These are phyloP conservation scores for Aureobasidium musti DNA, from an alignment of 2,329 filamentous ascomycete genomes.

Conservation along the genomic window DNA sequence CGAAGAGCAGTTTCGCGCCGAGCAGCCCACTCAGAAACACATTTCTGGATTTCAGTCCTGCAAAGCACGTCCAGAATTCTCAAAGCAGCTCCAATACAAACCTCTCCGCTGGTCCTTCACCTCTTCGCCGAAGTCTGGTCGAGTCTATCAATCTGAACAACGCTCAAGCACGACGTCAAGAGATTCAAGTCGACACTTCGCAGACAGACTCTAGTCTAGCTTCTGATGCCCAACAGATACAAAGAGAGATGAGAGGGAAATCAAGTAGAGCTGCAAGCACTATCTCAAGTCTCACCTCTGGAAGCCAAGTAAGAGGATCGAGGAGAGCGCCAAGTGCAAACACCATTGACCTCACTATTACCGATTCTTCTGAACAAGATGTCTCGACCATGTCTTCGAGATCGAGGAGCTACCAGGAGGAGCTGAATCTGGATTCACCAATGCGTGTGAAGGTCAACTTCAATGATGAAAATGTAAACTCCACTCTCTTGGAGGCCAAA, in stretches of 20 bases:
- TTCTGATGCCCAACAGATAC: conserved; percentile 39
- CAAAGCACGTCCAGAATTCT: conserved; percentile 28
- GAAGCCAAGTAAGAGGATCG: conserved; percentile 10
- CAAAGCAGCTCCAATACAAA: background rate
- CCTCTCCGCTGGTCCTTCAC: conserved; percentile 31
- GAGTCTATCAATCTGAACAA: conserved; percentile 34
- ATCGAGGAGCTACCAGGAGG: conserved; percentile 41
- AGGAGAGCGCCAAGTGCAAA: conserved; percentile 3
- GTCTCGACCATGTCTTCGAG: conserved; percentile 17
- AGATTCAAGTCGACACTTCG: background rate
- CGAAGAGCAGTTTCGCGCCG: conserved; percentile 24
- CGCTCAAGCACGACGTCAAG: conserved; percentile 11
- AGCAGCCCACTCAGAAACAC: conserved; percentile 31
- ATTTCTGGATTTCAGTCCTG: conserved; percentile 34
- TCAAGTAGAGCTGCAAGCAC: conserved; percentile 7
- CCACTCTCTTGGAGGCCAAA: conserved; percentile 29
- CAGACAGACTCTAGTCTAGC: conserved; percentile 34
- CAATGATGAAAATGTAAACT: conserved; percentile 38
- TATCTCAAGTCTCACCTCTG: conserved; percentile 8
- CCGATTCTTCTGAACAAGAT: conserved; percentile 26
- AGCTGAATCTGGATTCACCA: conserved; percentile 42
- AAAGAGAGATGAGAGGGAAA: conserved; percentile 34
- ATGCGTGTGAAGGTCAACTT: conserved; percentile 43
- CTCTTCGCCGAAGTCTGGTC: conserved; percentile 36
- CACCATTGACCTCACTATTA: conserved; percentile 10